Conservation (phyloP, 768 basidiomycete genomes). For the Termitomyces sp. region DNA sequence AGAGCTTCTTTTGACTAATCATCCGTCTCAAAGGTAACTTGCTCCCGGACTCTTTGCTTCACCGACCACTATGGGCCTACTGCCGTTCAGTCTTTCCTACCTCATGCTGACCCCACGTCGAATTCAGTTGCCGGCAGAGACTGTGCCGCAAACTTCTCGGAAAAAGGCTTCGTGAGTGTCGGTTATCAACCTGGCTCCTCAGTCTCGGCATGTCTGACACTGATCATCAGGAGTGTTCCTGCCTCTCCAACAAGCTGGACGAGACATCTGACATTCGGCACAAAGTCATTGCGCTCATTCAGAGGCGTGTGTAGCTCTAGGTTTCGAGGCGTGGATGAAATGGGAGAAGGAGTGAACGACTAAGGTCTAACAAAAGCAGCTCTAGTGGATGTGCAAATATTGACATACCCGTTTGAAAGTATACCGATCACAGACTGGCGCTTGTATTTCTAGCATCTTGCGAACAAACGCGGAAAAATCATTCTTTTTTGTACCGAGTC, state of each 20-base stretch:
- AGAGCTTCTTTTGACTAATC: slow-evolving; percentile 6
- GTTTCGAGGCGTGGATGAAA: not conserved
- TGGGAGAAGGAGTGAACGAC: not conserved
- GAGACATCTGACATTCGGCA: slow-evolving; percentile 17
- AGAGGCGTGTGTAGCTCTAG: not conserved
- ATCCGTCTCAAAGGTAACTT: not conserved
- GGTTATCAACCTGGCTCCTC: not conserved
- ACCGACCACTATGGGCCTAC: slow-evolving; percentile 14
- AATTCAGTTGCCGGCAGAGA: slow-evolving; percentile 42
- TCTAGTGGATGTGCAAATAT: not conserved
- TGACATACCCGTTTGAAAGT: not conserved
- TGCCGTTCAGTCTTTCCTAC: slow-evolving; percentile 45
- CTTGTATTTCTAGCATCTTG: not conserved
- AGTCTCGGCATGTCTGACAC: not conserved
- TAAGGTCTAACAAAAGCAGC: not conserved
- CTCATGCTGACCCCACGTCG: slow-evolving; percentile 47
- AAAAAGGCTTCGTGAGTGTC: slow-evolving; percentile 13
- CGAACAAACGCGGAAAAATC: too few relatives aligned
- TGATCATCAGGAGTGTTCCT: slow-evolving; percentile 6
- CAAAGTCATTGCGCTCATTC: slow-evolving; percentile 20
- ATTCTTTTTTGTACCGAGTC: not conserved
- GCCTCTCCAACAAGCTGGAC: slow-evolving; percentile 1
- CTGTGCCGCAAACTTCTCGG: slow-evolving; percentile 4
- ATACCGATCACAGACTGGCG: not conserved
- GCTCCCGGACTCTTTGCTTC: not conserved